These are phyloP conservation scores for Corymbia calophylla DNA, from an alignment of 441 rosid genomes.

Conservation along the genomic window DNA sequence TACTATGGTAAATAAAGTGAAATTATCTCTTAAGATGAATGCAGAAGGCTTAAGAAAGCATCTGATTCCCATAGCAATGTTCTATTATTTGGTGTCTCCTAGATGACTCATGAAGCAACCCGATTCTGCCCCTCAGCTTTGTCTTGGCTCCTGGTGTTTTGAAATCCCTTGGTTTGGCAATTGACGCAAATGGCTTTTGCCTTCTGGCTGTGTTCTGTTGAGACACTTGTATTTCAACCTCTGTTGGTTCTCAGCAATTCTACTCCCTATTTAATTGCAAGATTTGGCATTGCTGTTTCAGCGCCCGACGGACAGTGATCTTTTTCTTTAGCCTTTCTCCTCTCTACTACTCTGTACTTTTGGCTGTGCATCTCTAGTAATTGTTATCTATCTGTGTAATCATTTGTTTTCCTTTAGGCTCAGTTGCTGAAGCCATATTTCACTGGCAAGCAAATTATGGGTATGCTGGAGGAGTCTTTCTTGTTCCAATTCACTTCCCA, in stretches of 20 bases:
- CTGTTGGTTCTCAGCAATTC: not conserved
- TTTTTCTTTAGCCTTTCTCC: not conserved
- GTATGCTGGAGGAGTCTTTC: not conserved
- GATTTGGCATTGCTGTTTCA: not conserved
- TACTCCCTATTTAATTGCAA: not conserved
- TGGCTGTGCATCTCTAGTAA: not conserved
- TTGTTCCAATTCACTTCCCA: not conserved
- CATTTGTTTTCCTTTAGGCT: not conserved
- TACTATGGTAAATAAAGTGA: not conserved
- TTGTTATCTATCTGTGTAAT: not conserved
- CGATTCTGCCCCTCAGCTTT: not conserved
- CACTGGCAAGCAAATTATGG: not conserved
- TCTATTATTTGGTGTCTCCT: not conserved
- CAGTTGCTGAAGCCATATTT: not conserved
- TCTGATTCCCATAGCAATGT: too few species aligned
- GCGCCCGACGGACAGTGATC: fast-evolving
- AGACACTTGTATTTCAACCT: not conserved
- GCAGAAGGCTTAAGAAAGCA: not conserved
- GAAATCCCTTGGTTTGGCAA: not conserved
- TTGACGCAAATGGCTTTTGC: not conserved
- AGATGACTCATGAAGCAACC: not conserved
- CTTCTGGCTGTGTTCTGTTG: not conserved
- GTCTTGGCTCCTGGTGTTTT: not conserved
- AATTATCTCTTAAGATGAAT: not conserved
- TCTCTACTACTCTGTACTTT: not conserved